Percentiles rank a stretch among this genome's conserved stretches.
phyloP scores from a whole-genome alignment of 1,139 yeast genomes.

The Pneumocystis sp. region DNA sequence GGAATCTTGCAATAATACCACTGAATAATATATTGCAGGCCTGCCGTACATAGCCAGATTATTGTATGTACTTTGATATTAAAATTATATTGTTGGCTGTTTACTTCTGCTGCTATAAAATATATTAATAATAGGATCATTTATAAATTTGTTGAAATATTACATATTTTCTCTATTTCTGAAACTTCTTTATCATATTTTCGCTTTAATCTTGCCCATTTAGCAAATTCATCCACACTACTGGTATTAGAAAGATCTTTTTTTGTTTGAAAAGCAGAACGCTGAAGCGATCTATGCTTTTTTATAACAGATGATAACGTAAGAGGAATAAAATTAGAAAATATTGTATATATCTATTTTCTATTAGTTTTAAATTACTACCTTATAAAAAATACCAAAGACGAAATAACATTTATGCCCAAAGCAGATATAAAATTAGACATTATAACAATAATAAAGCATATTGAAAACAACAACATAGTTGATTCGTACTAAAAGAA shows the following conservation, averaged over 20 bases:
- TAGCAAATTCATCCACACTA: conserved; percentile 89
- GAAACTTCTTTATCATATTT: conserved; percentile 43
- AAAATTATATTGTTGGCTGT: conserved; percentile 17
- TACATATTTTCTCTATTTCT: conserved; percentile 34
- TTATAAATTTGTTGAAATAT: background rate
- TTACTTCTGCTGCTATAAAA: conserved; percentile 14
- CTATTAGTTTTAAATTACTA: background rate
- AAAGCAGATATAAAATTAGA: background rate
- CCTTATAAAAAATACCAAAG: background rate
- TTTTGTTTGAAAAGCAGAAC: conserved; percentile 2
- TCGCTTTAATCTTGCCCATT: conserved; percentile 86
- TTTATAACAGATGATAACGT: background rate
- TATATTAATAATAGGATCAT: background rate
- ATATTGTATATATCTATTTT: background rate
- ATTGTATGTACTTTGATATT: conserved; percentile 20
- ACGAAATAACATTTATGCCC: background rate
- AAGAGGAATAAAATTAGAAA: background rate
- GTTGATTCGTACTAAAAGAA: background rate
- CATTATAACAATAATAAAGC: background rate
- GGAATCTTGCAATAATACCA: conserved; percentile 43
- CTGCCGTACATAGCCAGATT: conserved; percentile 23
- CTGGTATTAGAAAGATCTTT: conserved; percentile 45
- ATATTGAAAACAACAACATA: background rate
- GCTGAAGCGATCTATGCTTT: conserved; percentile 3
- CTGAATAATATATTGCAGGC: conserved; percentile 34